Percentiles rank a stretch among this genome's conserved stretches.
phyloP scores from a whole-genome alignment of 1,284 basidiomycete species.

The Moesziomyces globuligerus region DNA sequence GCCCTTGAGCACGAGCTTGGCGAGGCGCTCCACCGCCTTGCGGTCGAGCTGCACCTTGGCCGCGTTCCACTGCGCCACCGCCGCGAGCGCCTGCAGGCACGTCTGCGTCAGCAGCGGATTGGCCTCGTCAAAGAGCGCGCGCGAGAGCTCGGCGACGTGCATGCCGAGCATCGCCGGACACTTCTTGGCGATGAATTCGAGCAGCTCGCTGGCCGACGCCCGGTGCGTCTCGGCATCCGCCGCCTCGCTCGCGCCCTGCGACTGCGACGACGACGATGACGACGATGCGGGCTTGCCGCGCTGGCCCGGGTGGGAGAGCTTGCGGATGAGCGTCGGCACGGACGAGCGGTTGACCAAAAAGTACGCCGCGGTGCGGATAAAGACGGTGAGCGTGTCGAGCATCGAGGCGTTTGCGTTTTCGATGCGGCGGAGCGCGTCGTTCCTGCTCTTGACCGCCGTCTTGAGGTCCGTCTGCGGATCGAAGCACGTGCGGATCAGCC shows the following conservation, averaged over 20 bases:
- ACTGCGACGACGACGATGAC: constrained; percentile 9
- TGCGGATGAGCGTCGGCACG: constrained; percentile 76
- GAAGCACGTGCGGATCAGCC: constrained; percentile 80
- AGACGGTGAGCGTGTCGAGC: constrained; percentile 74
- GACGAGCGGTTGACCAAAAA: constrained; percentile 85
- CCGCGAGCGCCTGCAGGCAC: constrained; percentile 38
- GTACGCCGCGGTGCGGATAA: constrained; percentile 79
- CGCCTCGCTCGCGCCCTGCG: constrained; percentile 13
- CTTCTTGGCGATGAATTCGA: constrained; percentile 78
- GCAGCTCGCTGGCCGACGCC: constrained; percentile 63
- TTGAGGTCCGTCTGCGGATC: constrained; percentile 86
- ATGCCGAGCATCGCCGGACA: constrained; percentile 78
- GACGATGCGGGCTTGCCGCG: constrained; percentile 11
- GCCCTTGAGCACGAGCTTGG: constrained; percentile 74
- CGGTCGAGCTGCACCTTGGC: constrained; percentile 50
- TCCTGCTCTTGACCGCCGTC: constrained; percentile 75
- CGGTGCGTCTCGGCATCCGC: constrained; percentile 44
- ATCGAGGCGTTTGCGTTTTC: constrained; percentile 45
- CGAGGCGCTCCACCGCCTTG: constrained; percentile 74
- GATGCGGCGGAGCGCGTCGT: constrained; percentile 51
- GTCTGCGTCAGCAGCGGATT: constrained; percentile 75
- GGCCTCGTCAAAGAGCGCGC: constrained; percentile 74
- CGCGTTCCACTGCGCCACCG: constrained; percentile 31
- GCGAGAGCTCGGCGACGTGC: constrained; percentile 79
- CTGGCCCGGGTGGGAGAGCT: constrained; percentile 11